Evolutionary conservation across 495 filamentous ascomycete species (phyloP).

Genomic region (Neurospora hispaniola): DNA sequence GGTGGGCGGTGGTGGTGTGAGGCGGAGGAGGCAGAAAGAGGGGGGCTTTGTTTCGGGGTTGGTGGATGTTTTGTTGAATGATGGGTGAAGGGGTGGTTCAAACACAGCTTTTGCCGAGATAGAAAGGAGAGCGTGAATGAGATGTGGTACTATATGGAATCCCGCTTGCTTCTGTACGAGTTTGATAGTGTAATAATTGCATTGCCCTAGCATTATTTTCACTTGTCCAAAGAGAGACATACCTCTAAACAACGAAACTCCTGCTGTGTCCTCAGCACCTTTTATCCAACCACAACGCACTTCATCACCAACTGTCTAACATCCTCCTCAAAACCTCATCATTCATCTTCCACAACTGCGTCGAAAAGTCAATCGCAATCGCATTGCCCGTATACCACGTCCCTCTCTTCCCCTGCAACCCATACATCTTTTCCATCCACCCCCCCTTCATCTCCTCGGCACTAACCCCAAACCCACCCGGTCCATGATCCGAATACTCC

Average conservation of each 20-base stretch:
- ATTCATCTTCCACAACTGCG: conserved; percentile 12
- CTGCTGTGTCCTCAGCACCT: no score
- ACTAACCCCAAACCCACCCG: conserved; percentile 24
- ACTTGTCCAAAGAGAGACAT: neutral
- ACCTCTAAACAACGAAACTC: no score
- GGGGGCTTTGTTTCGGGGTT: neutral
- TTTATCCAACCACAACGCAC: no score
- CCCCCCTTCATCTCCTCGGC: conserved; percentile 22
- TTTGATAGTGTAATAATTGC: neutral
- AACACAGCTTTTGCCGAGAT: no score
- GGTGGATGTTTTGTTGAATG: neutral
- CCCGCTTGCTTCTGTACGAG: accelerated
- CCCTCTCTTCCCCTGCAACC: conserved; percentile 29
- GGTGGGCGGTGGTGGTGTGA: neutral
- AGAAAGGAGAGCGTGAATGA: neutral
- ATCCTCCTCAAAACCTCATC: conserved; percentile 2
- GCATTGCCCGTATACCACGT: conserved; percentile 31
- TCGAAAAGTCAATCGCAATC: conserved; percentile 6
- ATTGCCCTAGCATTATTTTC: neutral
- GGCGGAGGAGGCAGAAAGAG: neutral
- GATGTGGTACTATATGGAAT: neutral
- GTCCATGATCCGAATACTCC: conserved; percentile 25
- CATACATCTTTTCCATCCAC: conserved; percentile 28
- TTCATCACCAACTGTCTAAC: neutral
- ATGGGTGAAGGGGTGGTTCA: neutral